Percentiles rank a stretch among this genome's conserved stretches.
These are phyloP conservation scores for Aspergillus oerlinghausenensis DNA, from an alignment of 2,329 filamentous ascomycete genomes.

Conservation along the genomic window DNA sequence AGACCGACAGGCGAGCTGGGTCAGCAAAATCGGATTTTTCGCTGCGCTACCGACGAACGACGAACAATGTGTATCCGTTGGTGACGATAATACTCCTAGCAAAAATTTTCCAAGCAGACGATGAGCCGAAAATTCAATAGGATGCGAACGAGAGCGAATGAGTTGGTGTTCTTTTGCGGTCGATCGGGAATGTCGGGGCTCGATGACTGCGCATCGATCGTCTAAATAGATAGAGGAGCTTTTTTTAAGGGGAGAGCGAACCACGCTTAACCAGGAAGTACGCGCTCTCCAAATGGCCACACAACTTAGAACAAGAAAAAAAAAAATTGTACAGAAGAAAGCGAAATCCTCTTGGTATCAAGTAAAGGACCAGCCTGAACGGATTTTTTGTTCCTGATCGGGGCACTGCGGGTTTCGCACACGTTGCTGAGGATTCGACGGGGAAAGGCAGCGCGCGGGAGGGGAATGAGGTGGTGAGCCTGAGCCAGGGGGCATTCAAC, in stretches of 20 bases:
- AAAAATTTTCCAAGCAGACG: conserved; percentile 1
- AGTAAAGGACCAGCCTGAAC: conserved; percentile 19
- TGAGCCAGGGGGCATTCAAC: conserved; percentile 1
- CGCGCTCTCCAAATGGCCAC: conserved; percentile 16
- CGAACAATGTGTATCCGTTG: neutral
- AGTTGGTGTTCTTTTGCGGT: conserved; percentile 7
- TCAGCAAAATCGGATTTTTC: conserved; percentile 18
- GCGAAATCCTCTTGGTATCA: conserved; percentile 5
- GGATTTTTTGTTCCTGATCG: neutral
- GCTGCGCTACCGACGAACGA: conserved; percentile 11
- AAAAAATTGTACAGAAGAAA: conserved; percentile 1
- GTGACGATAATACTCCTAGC: neutral
- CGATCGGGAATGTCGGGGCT: conserved; percentile 12
- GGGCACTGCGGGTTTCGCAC: neutral
- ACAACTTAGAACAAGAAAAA: conserved; percentile 7
- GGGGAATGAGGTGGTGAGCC: conserved; percentile 7
- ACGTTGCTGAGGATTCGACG: neutral
- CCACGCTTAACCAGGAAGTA: conserved; percentile 18
- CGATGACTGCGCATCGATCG: conserved; percentile 14
- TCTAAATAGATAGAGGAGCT: conserved; percentile 9
- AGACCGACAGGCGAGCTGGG: conserved; percentile 18
- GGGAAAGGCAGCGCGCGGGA: conserved; percentile 2
- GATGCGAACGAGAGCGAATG: conserved; percentile 1
- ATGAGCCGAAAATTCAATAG: conserved; percentile 1
- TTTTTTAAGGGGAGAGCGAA: conserved; percentile 20